Base-by-base conservation (phyloP, 1,284 basidiomycete species). In the Caloboletus firmus region DNA sequence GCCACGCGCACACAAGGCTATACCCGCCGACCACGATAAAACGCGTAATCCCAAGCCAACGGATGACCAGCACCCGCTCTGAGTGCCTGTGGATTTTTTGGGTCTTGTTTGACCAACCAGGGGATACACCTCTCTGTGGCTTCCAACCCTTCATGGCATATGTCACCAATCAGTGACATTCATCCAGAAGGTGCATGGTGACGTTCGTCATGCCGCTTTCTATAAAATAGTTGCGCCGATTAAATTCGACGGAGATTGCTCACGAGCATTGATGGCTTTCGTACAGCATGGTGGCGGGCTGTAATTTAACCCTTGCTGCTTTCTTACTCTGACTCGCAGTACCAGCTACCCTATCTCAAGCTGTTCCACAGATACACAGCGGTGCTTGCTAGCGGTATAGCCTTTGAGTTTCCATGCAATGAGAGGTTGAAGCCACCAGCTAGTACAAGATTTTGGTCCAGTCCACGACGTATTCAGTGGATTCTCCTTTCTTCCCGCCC, bases 221-320 rank as follows among this genome's bases (percentile, higher is more conserved):
- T 30, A 48, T 52, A 52, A 51, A 45, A 26, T 46, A 39, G 39
- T 57, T 66, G 56, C 62, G 59, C 62, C 59, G 62, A 58, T 58
- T 51, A 50, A 56, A 63, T 65, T 48, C 45, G 32, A 50, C 64
- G 66, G 66, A 66, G 57, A 68, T 66, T 67, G 60, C 59, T 58
- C 32, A 24, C 42, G 34, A 49, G 12, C 41, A 35, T 30, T 59
- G 47, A 59, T 55, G 52, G 39, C 39, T 20, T 54, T 49, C 54
- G 45, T 57, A 36, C 51, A 37, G 53, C 49, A 37, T 42, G 51
- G 42, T 54, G 44, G 52, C 30, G 18, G 51, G 40, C 43, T 47
- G 49, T 32, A 20, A 18, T 12, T 43, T 54, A 40, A 49, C 45
- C 39, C 24, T 47, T 20, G 4, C 49, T 26, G 45, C 36, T 35